Evolutionary conservation across 2,329 filamentous ascomycete species (phyloP).

Genomic region (Paecilomyces niveus): DNA sequence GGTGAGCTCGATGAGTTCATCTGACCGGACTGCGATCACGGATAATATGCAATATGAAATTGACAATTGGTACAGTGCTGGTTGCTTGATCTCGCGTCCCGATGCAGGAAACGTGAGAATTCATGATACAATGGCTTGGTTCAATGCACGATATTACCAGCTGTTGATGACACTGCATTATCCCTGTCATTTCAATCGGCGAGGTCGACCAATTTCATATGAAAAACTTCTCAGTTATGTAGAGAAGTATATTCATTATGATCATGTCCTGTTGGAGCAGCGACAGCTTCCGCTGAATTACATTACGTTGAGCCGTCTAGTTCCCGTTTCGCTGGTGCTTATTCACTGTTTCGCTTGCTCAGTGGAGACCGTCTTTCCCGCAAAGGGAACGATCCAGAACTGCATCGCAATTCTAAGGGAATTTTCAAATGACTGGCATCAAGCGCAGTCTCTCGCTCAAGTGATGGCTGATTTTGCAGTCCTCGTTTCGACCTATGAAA

Average conservation of each 20-base stretch:
- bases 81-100: conserved; percentile 38
- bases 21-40: conserved; percentile 29
- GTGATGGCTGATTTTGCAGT: background rate
- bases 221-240: conserved; percentile 21
- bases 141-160: conserved; percentile 39
- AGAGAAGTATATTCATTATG: conserved; percentile 38
- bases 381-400: background rate
- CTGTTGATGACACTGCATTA: conserved; percentile 40
- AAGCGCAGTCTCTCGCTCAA: background rate
- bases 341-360: background rate
- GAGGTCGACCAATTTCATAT: background rate
- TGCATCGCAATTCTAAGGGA: background rate
- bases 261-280: conserved; percentile 36
- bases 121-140: conserved; percentile 40
- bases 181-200: conserved; percentile 33
- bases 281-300: conserved; percentile 39
- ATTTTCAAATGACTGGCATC: background rate
- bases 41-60: conserved; percentile 32
- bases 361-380: background rate
- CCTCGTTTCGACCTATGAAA: background rate
- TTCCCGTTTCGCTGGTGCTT: background rate
- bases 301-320: conserved; percentile 31
- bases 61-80: conserved; percentile 43
- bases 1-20: background rate
- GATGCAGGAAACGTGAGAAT: conserved; percentile 41